Evolutionary conservation across 345 rosid genomes (phyloP).

Genomic region (Rhizophora apiculata): DNA sequence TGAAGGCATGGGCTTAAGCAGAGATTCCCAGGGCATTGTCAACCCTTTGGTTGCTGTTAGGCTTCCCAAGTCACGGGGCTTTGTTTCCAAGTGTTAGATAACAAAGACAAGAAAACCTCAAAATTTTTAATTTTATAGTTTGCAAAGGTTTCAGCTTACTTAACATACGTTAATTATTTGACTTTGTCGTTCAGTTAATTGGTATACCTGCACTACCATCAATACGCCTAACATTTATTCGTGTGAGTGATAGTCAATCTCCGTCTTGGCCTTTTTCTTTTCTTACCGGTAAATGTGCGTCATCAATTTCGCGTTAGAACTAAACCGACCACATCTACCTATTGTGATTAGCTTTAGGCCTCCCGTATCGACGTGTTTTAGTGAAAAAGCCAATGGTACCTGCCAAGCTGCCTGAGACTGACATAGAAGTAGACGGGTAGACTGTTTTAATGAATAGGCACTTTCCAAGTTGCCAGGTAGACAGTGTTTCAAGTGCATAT

Average conservation of each 20-base stretch:
- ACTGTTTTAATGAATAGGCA: too few relatives aligned
- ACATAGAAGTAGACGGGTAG: neutral
- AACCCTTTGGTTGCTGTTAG: conserved; percentile 58
- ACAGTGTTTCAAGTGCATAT: neutral
- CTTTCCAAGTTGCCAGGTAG: neutral
- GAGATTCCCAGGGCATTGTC: conserved; percentile 65
- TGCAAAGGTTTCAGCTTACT: neutral
- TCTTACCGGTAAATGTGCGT: neutral
- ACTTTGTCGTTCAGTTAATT: too few relatives aligned
- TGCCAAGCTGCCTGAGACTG: neutral
- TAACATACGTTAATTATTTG: neutral
- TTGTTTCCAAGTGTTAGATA: conserved; percentile 52
- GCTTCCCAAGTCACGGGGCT: conserved; percentile 59
- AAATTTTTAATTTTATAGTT: too few relatives aligned
- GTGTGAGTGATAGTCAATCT: neutral
- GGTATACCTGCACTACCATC: too few relatives aligned
- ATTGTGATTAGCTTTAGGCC: too few relatives aligned
- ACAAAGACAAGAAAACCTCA: neutral
- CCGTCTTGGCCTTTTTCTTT: neutral
- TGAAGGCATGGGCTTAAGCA: conserved; percentile 77
- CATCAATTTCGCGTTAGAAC: neutral
- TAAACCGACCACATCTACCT: neutral
- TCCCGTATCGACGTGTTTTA: neutral
- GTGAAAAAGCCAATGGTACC: neutral
- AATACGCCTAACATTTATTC: too few relatives aligned